phyloP scores from a whole-genome alignment of 371 early-diverging fungal species.

The Mucor lusitanicus region DNA sequence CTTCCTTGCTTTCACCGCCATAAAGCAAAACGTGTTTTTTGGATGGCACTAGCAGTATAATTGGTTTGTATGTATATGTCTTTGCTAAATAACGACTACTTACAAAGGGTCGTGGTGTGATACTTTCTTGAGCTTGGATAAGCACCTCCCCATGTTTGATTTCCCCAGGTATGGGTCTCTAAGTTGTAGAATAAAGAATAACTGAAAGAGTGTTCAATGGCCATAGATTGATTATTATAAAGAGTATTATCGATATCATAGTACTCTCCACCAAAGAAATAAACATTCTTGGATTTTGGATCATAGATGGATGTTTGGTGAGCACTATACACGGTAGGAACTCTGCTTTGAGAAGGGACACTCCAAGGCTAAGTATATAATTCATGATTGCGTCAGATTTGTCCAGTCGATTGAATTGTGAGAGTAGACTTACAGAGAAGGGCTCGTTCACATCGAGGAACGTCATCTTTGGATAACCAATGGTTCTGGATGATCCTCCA shows the following conservation, averaged over 20 bases:
- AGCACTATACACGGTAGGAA: not conserved
- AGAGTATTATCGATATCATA: not conserved
- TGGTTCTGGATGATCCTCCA: not conserved
- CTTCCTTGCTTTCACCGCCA: not conserved
- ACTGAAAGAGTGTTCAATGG: not conserved
- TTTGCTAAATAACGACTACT: not conserved
- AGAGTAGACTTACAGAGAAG: not conserved
- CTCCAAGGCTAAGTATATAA: not conserved
- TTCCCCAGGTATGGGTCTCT: not conserved
- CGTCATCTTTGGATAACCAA: not conserved
- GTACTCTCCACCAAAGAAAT: not conserved
- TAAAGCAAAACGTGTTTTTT: not conserved
- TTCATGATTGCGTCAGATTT: not conserved
- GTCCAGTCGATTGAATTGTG: not conserved
- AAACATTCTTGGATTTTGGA: not conserved
- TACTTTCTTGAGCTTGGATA: not conserved
- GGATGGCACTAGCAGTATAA: not conserved
- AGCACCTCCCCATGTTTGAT: not conserved
- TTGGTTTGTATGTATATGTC: too few species aligned
- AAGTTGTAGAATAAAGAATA: not conserved
- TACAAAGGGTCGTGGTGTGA: not conserved
- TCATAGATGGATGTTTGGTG: not conserved
- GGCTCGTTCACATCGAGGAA: not conserved
- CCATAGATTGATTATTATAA: not conserved
- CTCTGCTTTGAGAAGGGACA: not conserved